Evolutionary conservation across 2,329 filamentous ascomycete genomes (phyloP), one percentile per base, ranked within the genome.

Genomic region (Ceratocystis albifundus): DNA sequence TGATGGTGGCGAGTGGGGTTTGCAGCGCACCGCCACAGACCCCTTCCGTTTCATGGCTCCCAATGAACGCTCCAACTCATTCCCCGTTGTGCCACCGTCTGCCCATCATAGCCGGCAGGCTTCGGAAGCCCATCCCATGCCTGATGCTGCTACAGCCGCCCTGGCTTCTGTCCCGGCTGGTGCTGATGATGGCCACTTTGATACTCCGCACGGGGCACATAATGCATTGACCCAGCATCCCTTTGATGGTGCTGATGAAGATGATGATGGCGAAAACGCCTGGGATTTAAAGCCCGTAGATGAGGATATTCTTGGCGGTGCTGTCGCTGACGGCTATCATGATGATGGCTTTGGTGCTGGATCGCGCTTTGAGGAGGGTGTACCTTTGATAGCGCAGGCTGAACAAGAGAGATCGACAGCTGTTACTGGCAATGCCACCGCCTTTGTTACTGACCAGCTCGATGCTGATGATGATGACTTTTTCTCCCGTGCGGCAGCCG

Each of bases 361-460:
- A 30, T 81, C 82, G 28, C 82, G 87, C 57, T 90, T 81, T 69
- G 86, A 88, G 67, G 88, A 90, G 75, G 87, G 87, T 0, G 68
- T 90, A 3, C 87, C 87, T 0, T 74, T 90, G 68, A 84, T 84
- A 62, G 66, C 72, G 2, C 70, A 75, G 50, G 68, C 69, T 41
- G 36, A 41, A 15, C 36, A 41, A 41, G 36, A 41, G 3, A 41
- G 10, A 15, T 41, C 36, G 15, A 10, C 36, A 1, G 3, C 72
- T 73, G 15, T 70, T 61, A 20, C 53, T 28, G 4, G 6, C 28
- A 20, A 50, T 22, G 20, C 7, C 48, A 48, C 45, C n/a, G 64
- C 50, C 8, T 66, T 66, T 61, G 62, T n/a, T 4, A 17, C 6
- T 20, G 53, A 61, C 5, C 41, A 57, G n/a, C 8, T 25, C 1